These are phyloP conservation scores for Xerocomellus amylosporus DNA, from an alignment of 768 basidiomycete species.

Conservation along the genomic window DNA sequence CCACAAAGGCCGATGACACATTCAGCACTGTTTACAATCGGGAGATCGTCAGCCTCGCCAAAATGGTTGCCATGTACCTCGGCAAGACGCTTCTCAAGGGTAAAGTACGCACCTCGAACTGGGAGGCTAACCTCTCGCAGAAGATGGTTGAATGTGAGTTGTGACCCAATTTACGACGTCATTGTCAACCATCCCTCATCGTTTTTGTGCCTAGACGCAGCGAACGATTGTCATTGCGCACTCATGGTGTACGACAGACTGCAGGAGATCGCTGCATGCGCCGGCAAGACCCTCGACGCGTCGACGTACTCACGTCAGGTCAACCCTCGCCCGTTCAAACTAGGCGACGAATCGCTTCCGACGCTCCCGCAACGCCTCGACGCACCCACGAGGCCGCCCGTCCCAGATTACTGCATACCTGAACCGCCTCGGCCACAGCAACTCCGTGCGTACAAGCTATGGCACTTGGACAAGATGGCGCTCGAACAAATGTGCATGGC, in stretches of 20 bases:
- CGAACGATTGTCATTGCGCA: slow-evolving; percentile 50
- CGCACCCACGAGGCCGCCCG: background rate
- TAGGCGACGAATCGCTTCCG: background rate
- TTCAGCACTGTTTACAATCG: slow-evolving; percentile 36
- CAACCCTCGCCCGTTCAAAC: slow-evolving; percentile 6
- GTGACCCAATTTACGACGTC: background rate
- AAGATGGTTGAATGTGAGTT: slow-evolving; percentile 40
- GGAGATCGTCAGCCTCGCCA: slow-evolving; percentile 41
- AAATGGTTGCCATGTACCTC: background rate
- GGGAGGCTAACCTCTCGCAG: slow-evolving; percentile 39
- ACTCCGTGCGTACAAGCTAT: slow-evolving; percentile 45
- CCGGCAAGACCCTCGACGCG: slow-evolving; percentile 17
- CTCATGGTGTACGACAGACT: slow-evolving; percentile 44
- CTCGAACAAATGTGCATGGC: slow-evolving; percentile 40
- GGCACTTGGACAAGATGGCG: slow-evolving; percentile 36
- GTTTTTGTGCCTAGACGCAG: slow-evolving; percentile 38
- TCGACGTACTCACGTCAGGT: slow-evolving; percentile 30
- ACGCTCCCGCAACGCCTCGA: background rate
- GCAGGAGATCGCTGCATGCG: slow-evolving; percentile 29
- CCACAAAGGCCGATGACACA: slow-evolving; percentile 36
- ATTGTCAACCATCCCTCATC: background rate
- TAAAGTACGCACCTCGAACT: slow-evolving; percentile 45
- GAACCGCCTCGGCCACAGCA: slow-evolving; percentile 36
- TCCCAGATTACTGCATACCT: slow-evolving; percentile 27
- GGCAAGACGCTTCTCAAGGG: slow-evolving; percentile 39